Evolutionary conservation across 768 basidiomycete species (phyloP).

Genomic region (Dentipellis fragilis): DNA sequence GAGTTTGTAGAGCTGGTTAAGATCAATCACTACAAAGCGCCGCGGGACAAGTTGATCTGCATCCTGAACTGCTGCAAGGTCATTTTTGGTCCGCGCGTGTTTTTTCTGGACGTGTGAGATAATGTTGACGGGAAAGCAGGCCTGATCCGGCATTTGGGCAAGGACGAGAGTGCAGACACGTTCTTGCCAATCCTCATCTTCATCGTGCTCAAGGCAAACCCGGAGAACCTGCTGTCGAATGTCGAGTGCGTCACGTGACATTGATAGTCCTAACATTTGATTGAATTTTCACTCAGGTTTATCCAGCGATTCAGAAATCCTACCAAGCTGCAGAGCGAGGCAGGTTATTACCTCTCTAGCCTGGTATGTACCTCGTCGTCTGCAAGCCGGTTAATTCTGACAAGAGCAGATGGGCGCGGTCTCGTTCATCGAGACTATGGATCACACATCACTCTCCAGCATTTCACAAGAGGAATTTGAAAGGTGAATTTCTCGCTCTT

Average conservation of each 20-base stretch:
- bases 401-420: conserved; percentile 80
- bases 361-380: conserved; percentile 45
- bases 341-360: conserved; percentile 95
- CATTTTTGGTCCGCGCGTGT: conserved; percentile 76
- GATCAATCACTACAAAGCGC: conserved; percentile 98
- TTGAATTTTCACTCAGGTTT: conserved; percentile 43
- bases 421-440: conserved; percentile 97
- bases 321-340: conserved; percentile 83
- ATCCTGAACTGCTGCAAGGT: conserved; percentile 98
- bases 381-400: not conserved
- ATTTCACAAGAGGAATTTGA: conserved; percentile 94
- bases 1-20: conserved; percentile 68
- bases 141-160: conserved; percentile 76
- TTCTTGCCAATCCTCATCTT: conserved; percentile 94
- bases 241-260: conserved; percentile 59
- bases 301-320: conserved; percentile 93
- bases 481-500: conserved; percentile 28
- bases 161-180: conserved; percentile 84
- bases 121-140: conserved; percentile 37
- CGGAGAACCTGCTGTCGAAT: conserved; percentile 86
- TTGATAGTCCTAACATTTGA: not conserved
- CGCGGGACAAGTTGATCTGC: conserved; percentile 95
- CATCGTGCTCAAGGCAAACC: conserved; percentile 91
- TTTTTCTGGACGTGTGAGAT: not conserved
- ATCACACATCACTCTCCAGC: conserved; percentile 87